Base-by-base conservation (phyloP, 345 rosid species). In the Heritiera fomes region DNA sequence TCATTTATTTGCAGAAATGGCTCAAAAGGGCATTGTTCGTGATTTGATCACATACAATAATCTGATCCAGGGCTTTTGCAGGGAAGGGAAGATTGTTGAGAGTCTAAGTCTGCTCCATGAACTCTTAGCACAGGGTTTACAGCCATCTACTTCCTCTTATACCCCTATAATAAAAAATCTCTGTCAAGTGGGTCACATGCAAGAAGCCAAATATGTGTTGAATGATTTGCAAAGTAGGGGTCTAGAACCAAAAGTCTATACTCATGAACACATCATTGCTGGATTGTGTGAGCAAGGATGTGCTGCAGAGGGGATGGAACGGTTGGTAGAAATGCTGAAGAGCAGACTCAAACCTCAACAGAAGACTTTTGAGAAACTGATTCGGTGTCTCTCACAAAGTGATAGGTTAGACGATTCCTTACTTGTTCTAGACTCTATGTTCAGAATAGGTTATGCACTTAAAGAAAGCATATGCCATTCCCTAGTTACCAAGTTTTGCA, bases 31-130 rank as follows among this genome's bases (percentile, higher is more conserved):
- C 59, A 78, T 89, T 66, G 77, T 13, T 77, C 83, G 79, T 7
- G 86, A 90, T 43, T 66, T 79, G 15, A 40, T 86, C 80, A 88
- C 93, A 0, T 92, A 84, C 73, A 84, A 88, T 71, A 75, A 74
- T 65, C 78, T 93, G 81, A 82, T 92, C 71, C 61, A 40, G 66
- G 89, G 90, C 9, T 88, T 86, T 81, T 87, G 90, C 83, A 83
- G 73, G 77, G 75, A 85, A 47, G 84, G 87, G 32, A 88, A 81
- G 81, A 41, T 84, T 34, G 75, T 9, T 40, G 78, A 84, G 79
- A 13, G 87, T 73, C 74, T 38, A 49, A 75, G 78, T 56, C 74
- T 88, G 49, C 77, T 87, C 1, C 69, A 78, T 12, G 80, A 87
- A 78, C 86, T 84, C 49, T 75, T 86, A 84, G 82, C 63, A n/a